Conservation (phyloP, 2,329 filamentous ascomycete genomes). For the Penicillium crustosum region DNA sequence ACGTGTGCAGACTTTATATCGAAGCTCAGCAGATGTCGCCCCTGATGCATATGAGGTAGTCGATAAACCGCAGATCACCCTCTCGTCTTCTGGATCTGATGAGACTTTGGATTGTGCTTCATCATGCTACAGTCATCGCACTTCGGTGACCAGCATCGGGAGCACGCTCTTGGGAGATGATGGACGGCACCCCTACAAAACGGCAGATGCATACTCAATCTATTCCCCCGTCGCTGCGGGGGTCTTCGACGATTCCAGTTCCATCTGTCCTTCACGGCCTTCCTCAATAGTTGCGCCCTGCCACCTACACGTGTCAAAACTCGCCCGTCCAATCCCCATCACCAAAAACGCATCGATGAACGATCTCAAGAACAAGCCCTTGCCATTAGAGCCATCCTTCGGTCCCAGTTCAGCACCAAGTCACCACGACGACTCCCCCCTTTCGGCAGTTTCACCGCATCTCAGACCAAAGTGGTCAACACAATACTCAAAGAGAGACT, state of each 20-base stretch:
- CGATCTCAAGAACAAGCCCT: slow-evolving; percentile 41
- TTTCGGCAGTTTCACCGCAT: neutral
- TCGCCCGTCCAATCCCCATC: slow-evolving; percentile 4
- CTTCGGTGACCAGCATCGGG: slow-evolving; percentile 36
- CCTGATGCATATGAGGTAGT: neutral
- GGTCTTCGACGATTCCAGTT: slow-evolving; percentile 37
- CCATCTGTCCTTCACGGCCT: slow-evolving; percentile 2
- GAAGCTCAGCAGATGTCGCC: slow-evolving; percentile 1
- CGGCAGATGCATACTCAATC: slow-evolving; percentile 28
- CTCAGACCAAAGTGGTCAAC: neutral
- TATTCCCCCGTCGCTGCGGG: slow-evolving; percentile 26
- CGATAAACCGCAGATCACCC: neutral
- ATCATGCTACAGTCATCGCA: slow-evolving; percentile 39
- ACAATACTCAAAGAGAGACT: neutral
- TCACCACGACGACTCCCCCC: slow-evolving; percentile 15
- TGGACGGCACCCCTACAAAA: slow-evolving; percentile 12
- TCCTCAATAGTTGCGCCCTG: neutral
- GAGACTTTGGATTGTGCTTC: slow-evolving; percentile 31
- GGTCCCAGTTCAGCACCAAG: slow-evolving; percentile 31
- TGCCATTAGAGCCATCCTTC: slow-evolving; percentile 40
- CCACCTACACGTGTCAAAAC: neutral
- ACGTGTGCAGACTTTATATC: slow-evolving; percentile 20
- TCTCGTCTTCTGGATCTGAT: slow-evolving; percentile 27
- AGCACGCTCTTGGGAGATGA: slow-evolving; percentile 25
- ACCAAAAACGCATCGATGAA: slow-evolving; percentile 24